These are phyloP conservation scores for Lindgomyces ingoldianus DNA, from an alignment of 495 filamentous ascomycete genomes.

Conservation along the genomic window DNA sequence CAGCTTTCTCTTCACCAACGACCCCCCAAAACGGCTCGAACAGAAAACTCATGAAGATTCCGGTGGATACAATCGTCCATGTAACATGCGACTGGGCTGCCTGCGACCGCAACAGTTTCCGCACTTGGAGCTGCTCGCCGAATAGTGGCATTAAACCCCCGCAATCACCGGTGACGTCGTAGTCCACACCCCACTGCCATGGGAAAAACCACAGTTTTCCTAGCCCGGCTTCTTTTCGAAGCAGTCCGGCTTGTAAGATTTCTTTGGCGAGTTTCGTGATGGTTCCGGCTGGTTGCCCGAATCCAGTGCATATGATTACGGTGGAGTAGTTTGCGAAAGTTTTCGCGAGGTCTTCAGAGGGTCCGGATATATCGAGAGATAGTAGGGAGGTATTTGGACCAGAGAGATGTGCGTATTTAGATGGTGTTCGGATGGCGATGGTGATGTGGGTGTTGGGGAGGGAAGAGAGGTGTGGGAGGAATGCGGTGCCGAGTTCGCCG, in stretches of 20 bases:
- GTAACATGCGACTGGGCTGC: slow-evolving; percentile 39
- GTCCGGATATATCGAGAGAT: slow-evolving; percentile 51
- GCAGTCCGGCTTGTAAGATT: slow-evolving; percentile 49
- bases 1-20: slow-evolving; percentile 44
- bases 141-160: slow-evolving; percentile 58
- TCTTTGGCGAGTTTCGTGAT: slow-evolving; percentile 55
- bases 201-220: slow-evolving; percentile 52
- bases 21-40: slow-evolving; percentile 61
- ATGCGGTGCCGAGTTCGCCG: slow-evolving; percentile 60
- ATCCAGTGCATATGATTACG: slow-evolving; percentile 59
- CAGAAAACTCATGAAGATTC: slow-evolving; percentile 66
- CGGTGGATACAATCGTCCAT: slow-evolving; percentile 63
- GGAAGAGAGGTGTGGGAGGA: slow-evolving; percentile 54
- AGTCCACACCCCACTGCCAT: slow-evolving; percentile 70
- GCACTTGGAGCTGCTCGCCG: slow-evolving; percentile 62
- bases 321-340: slow-evolving; percentile 53
- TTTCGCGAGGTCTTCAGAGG: slow-evolving; percentile 46
- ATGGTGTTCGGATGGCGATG: slow-evolving; percentile 54
- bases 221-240: slow-evolving; percentile 15
- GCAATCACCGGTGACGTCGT: slow-evolving; percentile 58
- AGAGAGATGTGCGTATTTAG: slow-evolving; percentile 42
- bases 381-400: slow-evolving; percentile 49
- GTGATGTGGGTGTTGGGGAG: slow-evolving; percentile 44
- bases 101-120: slow-evolving; percentile 55
- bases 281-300: slow-evolving; percentile 53